A percentile compares a stretch with the other conserved stretches of the same genome.
Conservation (phyloP, 164 flowering plant species). For the Buxus sempervirens region DNA sequence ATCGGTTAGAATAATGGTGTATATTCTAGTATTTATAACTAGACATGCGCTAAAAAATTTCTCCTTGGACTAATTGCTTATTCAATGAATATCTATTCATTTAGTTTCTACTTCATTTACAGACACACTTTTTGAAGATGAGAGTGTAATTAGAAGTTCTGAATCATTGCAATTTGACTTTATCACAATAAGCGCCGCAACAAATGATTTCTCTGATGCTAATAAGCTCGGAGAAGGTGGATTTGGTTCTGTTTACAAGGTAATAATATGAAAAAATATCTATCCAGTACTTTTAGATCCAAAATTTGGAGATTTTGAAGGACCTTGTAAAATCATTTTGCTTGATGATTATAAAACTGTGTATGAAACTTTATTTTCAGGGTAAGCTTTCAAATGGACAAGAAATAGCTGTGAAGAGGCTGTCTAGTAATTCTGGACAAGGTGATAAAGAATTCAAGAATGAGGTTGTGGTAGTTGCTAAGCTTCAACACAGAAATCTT, state of each 20-base stretch:
- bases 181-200: conserved; percentile 14
- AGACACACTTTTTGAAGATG: neutral
- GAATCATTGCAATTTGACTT: conserved; percentile 15
- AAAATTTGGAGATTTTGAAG: neutral
- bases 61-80: neutral
- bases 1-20: no score
- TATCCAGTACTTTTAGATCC: neutral
- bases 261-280: no score
- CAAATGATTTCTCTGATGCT: conserved; percentile 23
- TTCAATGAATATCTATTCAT: neutral
- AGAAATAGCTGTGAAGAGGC: conserved; percentile 45
- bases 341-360: neutral
- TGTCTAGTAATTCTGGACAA: conserved; percentile 28
- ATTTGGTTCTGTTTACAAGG: conserved; percentile 29
- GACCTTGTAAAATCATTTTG: neutral
- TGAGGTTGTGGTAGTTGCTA: conserved; percentile 12
- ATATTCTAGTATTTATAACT: no score
- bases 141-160: neutral
- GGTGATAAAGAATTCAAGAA: conserved; percentile 24
- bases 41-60: no score
- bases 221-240: no score
- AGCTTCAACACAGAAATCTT: conserved; percentile 24
- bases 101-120: neutral
- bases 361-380: conserved; percentile 12
- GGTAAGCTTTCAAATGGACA: conserved; percentile 28